Evolutionary conservation across 192 early-diverging fungal species (phyloP), one percentile per base, ranked within the genome.

Genomic region (Borealophlyctis nickersoniae): DNA sequence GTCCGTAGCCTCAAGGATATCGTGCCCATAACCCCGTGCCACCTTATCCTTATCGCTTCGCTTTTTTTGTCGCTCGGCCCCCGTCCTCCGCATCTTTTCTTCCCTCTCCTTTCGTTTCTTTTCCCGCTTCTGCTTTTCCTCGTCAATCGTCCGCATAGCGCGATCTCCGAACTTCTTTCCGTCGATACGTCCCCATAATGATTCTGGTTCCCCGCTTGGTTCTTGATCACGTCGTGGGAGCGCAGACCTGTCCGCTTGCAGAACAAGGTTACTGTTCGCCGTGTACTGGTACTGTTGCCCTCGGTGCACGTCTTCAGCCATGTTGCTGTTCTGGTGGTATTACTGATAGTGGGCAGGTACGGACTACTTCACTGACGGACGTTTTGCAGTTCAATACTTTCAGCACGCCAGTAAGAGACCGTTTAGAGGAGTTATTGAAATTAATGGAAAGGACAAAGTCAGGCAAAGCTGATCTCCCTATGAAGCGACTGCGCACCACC

Each of bases 231-330:
- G 85, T 29, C 93, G 88, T 33, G 88, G 85, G 51, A 88, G 74
- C 19, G 81, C 80, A 50, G 88, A 83, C 24, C 97, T 83, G 73
- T 96, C 92, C 16, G 93, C 89, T 35, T 93, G 90, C 29, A 98
- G 85, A 2, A 99, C 97, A 60, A 98, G 81, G 82, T 95, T 99
- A n/a, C 92, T 88, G 73, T 92, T 96, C 19, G 92, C 92, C 4
- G 93, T 73, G 63, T 82, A 83, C 54, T 69, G 67, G 54, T 69
- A 69, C 60, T 69, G 67, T 1, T 69, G 28, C 14, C 53, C 60
- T 16, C 67, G 67, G 56, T 69, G 67, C 34, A 62, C 59, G 48
- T 69, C 60, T 69, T 69, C 67, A 49, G 67, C 67, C 67, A 69
- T 69, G 62, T 14, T 52, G 60, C n/a, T n/a, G n/a, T n/a, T n/a